Conservation (phyloP, 257 asterid species). For the Leonotis leonurus region DNA sequence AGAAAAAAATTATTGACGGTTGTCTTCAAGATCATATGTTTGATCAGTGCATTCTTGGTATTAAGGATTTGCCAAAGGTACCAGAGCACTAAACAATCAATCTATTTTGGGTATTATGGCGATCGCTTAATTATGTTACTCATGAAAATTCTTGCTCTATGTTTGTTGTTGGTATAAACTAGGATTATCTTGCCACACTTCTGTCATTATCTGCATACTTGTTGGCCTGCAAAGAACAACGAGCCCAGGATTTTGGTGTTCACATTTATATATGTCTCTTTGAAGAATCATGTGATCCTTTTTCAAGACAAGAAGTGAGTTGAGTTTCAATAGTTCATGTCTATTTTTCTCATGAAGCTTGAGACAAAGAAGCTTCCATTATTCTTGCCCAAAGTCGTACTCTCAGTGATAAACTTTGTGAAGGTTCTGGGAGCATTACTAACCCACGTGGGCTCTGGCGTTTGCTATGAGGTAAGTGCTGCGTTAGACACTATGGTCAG, state of each 20-base stretch:
- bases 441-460: constrained; percentile 82
- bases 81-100: constrained; percentile 8
- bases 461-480: constrained; percentile 58
- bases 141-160: constrained; percentile 7
- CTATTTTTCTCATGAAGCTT: constrained; percentile 5
- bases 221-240: constrained; percentile 75
- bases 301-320: constrained; percentile 83
- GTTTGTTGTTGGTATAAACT: constrained; percentile 25
- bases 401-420: constrained; percentile 7
- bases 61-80: constrained; percentile 73
- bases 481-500: constrained; percentile 67
- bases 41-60: constrained; percentile 56
- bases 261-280: constrained; percentile 62
- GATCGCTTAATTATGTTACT: constrained; percentile 13
- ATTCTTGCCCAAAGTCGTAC: constrained; percentile 27
- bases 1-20: constrained; percentile 73
- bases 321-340: constrained; percentile 4
- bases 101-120: neutral
- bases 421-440: constrained; percentile 82
- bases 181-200: constrained; percentile 69
- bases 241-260: constrained; percentile 54
- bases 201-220: constrained; percentile 64
- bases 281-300: constrained; percentile 56
- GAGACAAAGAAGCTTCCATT: neutral
- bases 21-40: constrained; percentile 58